Conservation (phyloP, 2,329 filamentous ascomycete genomes). For the Penicillium sp. region DNA sequence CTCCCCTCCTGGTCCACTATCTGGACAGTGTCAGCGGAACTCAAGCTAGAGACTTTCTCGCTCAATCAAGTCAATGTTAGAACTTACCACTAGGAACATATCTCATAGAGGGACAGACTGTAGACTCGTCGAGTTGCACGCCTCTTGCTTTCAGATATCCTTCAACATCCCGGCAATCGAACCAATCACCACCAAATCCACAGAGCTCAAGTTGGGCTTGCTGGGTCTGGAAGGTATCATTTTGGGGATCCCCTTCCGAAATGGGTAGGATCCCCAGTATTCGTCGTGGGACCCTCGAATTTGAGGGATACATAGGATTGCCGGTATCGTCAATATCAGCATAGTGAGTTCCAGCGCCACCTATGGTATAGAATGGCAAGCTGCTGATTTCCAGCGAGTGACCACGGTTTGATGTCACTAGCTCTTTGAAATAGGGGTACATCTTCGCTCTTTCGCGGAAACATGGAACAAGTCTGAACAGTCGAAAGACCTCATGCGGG, state of each 20-base stretch:
- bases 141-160: conserved; percentile 16
- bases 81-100: background rate
- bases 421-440: conserved; percentile 37
- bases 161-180: conserved; percentile 25
- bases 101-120: background rate
- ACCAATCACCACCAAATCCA: conserved; percentile 23
- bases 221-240: background rate
- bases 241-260: background rate
- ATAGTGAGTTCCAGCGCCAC: conserved; percentile 69
- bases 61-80: too few species aligned
- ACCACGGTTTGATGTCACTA: conserved; percentile 40
- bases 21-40: too few species aligned
- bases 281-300: conserved; percentile 24
- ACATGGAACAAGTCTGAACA: conserved; percentile 70
- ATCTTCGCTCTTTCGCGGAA: conserved; percentile 51
- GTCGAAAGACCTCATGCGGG: conserved; percentile 51
- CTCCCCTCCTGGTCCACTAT: too few species aligned
- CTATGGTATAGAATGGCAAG: conserved; percentile 65
- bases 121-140: background rate
- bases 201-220: conserved; percentile 9
- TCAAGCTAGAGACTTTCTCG: too few species aligned
- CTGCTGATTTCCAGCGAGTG: conserved; percentile 61
- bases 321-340: conserved; percentile 41
- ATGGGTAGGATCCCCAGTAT: conserved; percentile 12
- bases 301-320: conserved; percentile 31